These are phyloP conservation scores for Xylariales sp. DNA, from an alignment of 2,329 filamentous ascomycete genomes.

Conservation along the genomic window DNA sequence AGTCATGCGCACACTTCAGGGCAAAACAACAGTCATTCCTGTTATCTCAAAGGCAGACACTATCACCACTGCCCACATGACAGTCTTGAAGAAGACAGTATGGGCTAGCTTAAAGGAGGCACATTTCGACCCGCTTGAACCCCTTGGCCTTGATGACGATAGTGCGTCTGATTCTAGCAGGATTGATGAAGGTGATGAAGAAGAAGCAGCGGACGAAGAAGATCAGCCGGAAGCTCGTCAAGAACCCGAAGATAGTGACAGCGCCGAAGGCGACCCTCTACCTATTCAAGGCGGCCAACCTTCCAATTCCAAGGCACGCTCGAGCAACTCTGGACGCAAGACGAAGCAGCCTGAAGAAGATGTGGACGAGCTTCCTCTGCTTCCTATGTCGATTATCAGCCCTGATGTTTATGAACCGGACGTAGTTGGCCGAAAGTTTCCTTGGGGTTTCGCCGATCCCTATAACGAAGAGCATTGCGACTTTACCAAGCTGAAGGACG, in stretches of 20 bases:
- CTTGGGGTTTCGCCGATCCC: constrained; percentile 95
- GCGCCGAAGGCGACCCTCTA: constrained; percentile 30
- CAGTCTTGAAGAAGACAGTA: constrained; percentile 82
- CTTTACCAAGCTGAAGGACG: constrained; percentile 84
- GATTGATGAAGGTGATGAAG: constrained; percentile 50
- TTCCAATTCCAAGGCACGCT: constrained; percentile 38
- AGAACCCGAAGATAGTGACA: constrained; percentile 19
- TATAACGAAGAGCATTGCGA: constrained; percentile 91
- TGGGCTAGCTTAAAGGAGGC: constrained; percentile 83
- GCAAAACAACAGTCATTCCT: constrained; percentile 92
- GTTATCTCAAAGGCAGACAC: constrained; percentile 97
- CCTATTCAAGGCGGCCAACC: constrained; percentile 34
- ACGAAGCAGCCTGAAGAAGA: constrained; percentile 38
- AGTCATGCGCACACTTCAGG: constrained; percentile 79
- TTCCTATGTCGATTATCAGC: constrained; percentile 90
- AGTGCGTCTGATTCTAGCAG: constrained; percentile 48
- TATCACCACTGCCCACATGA: constrained; percentile 93
- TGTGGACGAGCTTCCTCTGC: constrained; percentile 58
- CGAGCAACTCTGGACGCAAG: constrained; percentile 39
- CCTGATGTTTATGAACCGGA: constrained; percentile 85
- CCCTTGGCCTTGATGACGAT: constrained; percentile 73
- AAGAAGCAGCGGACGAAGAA: constrained; percentile 19
- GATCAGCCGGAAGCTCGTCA: constrained; percentile 21
- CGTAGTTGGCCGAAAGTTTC: constrained; percentile 80
- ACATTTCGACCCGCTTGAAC: constrained; percentile 82